Base-by-base conservation (phyloP, 1,284 basidiomycete species). In the Earliella scabrosa region DNA sequence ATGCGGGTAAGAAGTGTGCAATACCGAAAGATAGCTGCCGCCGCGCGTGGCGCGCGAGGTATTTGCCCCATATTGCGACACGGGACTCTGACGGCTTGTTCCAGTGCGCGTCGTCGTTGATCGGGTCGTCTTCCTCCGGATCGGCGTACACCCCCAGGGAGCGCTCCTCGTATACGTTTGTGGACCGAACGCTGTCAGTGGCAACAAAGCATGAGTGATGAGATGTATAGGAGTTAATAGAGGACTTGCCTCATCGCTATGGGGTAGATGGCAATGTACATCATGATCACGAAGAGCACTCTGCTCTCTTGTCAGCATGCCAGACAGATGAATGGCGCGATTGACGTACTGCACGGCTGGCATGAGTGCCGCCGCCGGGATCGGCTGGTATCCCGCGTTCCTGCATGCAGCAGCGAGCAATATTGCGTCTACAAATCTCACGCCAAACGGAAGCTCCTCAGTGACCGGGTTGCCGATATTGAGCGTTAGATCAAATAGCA, bases 91-190 rank as follows among this genome's bases (percentile, higher is more conserved):
- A 64, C 0, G 74, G 63, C n/a, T 38, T 34, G 26, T 58, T 57
- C 62, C 58, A 60, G 21, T 56, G 56, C 1, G 82, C 80, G 8
- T 73, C 71, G 6, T 71, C 70, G 45, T 60, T 60, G 56, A 65
- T 39, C 69, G 85, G 80, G n/a, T 80, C 79, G 1, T 78, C 75
- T 2, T 72, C 70, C 1, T 81, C 75, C 0, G 81, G 75, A 8
- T 82, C 75, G 13, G 77, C 74, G 66, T 86, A 95, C 32, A 96
- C 75, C 1, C 93, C 93, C 13, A 95, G 78, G 0, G 90, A 91
- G 56, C 84, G 86, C 66, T 98, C 95, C 71, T 99, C 97, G 72
- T 98, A 98, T 1, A 98, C 97, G 71, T 98, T 98, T 20, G 97
- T 98, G n/a, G 92, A 87, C n/a, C 96, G 91, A 10, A 99, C 93